Conservation (phyloP, 208 protist species). For the Acanthamoeba sp. region DNA sequence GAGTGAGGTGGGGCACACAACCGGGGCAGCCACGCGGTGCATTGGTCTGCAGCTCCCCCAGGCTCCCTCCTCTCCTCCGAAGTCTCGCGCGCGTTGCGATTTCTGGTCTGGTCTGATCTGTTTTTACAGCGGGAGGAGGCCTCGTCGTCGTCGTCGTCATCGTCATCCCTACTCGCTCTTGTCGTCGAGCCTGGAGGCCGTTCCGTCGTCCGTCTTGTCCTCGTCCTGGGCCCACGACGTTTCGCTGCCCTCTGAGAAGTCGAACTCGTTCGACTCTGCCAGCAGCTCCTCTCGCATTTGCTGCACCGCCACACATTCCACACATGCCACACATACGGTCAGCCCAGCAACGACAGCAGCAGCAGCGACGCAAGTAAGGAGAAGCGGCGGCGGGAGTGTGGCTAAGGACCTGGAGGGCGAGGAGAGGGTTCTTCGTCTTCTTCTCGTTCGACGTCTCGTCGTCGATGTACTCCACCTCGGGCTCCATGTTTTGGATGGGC, state of each 20-base stretch:
- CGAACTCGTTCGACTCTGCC: slow-evolving; percentile 5
- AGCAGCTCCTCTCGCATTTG: slow-evolving; percentile 15
- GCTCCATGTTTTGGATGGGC: background rate
- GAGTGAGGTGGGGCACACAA: too few species aligned
- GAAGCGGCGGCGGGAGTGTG: background rate
- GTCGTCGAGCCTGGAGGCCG: background rate
- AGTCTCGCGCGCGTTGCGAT: background rate
- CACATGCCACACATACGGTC: too few species aligned
- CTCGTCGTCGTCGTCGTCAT: background rate
- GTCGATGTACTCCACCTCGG: background rate
- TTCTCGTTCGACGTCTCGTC: background rate
- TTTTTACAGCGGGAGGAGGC: background rate
- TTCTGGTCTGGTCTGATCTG: background rate
- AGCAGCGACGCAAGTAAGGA: background rate
- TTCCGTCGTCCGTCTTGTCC: background rate
- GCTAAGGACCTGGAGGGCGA: background rate
- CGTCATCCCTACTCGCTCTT: background rate
- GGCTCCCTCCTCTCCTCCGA: background rate
- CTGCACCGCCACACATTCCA: background rate
- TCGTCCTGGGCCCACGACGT: background rate
- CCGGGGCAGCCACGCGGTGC: too few species aligned
- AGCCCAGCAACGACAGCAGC: too few species aligned
- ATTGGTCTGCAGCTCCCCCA: too few species aligned
- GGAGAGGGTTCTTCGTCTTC: slow-evolving; percentile 20
- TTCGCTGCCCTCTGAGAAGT: slow-evolving; percentile 8